Base-by-base conservation (phyloP, 2,329 filamentous ascomycete genomes). In the Claviceps lovelessii region DNA sequence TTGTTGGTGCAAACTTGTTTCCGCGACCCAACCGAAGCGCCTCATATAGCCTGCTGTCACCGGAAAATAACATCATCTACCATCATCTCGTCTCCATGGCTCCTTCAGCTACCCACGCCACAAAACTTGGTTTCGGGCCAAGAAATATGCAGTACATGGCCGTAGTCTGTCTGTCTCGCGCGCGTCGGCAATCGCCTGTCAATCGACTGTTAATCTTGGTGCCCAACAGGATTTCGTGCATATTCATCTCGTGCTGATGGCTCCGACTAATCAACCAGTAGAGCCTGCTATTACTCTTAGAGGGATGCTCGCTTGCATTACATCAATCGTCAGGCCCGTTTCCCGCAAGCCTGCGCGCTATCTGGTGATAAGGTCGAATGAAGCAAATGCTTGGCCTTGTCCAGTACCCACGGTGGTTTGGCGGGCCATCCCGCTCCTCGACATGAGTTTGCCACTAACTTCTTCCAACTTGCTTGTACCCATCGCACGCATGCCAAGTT, bases 191-290 rank as follows among this genome's bases (percentile, higher is more conserved):
- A 48, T 47, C 15, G 44, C 35, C 15, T 11, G 44, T 29, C 35
- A 48, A 29, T 47, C 15, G 44, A 19, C 15, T 11, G 44, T n/a
- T 23, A 48, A 29, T 31, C 47, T 49, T 54, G 52, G n/a, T 49
- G 46, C 28, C 52, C 52, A 49, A 54, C 46, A 44, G n/a, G 46
- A 49, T 54, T 54, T 44, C 29, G 37, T 45, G 11, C 29, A 49
- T 54, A 23, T 23, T 23, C 23, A 23, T 23, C 23, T 23, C 23
- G 23, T 23, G 3, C 23, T 3, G 23, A 23, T 23, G 23, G 23
- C 39, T 9, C 35, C 15, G 13, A 19, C 15, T 31, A 11, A 19
- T 17, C 10, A 23, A 29, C 44, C 37, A 28, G 50, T n/a, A 33
- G 39, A 6, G 51, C 42, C 29, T 49, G 15, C 31, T 13, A n/a